phyloP scores from a whole-genome alignment of 2,329 filamentous ascomycete genomes.

The Colletotrichum sp. region DNA sequence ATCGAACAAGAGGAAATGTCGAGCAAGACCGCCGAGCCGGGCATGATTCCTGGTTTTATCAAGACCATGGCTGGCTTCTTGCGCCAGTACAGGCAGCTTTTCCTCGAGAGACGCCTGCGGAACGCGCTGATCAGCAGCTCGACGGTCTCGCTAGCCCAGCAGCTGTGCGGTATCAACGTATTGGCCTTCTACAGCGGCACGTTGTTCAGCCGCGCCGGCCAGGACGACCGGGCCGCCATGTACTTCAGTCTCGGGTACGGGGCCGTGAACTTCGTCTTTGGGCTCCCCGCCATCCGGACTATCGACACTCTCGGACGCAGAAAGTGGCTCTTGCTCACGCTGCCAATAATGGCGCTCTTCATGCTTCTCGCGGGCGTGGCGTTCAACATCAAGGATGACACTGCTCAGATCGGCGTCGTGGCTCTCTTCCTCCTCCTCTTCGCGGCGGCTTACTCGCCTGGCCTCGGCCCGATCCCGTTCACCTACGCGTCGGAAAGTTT shows the following conservation, averaged over 20 bases:
- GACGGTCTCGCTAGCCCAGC: conserved; percentile 35
- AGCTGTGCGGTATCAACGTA: conserved; percentile 42
- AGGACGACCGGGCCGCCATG: conserved; percentile 27
- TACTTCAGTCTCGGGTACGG: conserved; percentile 38
- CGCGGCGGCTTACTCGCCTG: conserved; percentile 46
- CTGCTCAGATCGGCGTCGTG: conserved; percentile 32
- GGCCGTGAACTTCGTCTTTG: conserved; percentile 47
- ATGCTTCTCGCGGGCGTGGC: conserved; percentile 43
- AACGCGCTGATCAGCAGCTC: conserved; percentile 36
- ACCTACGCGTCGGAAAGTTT: conserved; percentile 57
- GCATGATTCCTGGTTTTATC: neutral
- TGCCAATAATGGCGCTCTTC: conserved; percentile 48
- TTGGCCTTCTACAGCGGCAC: conserved; percentile 48
- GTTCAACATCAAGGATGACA: conserved; percentile 26
- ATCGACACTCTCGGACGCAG: conserved; percentile 47
- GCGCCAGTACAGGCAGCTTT: conserved; percentile 31
- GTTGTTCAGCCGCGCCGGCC: conserved; percentile 28
- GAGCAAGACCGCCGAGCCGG: neutral
- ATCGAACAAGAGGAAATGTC: conserved; percentile 30
- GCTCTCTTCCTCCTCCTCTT: conserved; percentile 46
- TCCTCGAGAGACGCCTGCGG: conserved; percentile 31
- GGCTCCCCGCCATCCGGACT: conserved; percentile 43
- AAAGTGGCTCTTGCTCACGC: conserved; percentile 46
- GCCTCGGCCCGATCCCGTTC: conserved; percentile 51
- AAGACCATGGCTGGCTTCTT: conserved; percentile 30